These are phyloP conservation scores for Tieghemostelium lacteum DNA, from an alignment of 78 protist species.

Conservation along the genomic window DNA sequence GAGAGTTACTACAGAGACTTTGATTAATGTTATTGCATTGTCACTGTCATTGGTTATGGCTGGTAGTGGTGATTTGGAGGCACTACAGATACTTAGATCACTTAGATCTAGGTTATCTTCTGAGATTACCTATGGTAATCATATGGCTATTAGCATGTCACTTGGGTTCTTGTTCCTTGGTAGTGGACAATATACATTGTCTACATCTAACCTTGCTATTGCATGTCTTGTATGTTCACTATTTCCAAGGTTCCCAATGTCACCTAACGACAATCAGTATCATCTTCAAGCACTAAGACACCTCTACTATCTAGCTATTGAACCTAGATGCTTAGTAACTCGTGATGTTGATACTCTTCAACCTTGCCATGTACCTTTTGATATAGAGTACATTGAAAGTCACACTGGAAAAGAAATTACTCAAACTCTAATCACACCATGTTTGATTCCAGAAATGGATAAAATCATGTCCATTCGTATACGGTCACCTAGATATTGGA, in stretches of 20 bases:
- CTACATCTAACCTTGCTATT: conserved; percentile 75
- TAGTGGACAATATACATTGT: conserved; percentile 80
- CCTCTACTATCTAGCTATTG: conserved; percentile 89
- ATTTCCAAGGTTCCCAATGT: conserved; percentile 87
- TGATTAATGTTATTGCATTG: conserved; percentile 14
- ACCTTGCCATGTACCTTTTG: conserved; percentile 78
- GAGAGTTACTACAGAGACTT: conserved; percentile 47
- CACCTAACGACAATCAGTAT: conserved; percentile 83
- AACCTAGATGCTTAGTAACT: conserved; percentile 84
- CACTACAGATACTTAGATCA: conserved; percentile 64
- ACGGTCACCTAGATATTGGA: conserved; percentile 66
- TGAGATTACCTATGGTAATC: conserved; percentile 82
- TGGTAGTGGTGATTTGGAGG: conserved; percentile 85
- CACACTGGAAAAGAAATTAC: background rate
- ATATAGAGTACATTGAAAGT: background rate
- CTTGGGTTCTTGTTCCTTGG: conserved; percentile 92
- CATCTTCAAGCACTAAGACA: conserved; percentile 94
- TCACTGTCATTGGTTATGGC: conserved; percentile 84
- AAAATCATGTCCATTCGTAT: conserved; percentile 48
- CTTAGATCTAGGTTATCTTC: conserved; percentile 15
- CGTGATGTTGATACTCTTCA: conserved; percentile 82
- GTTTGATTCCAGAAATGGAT: conserved; percentile 57
- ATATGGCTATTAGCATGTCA: conserved; percentile 90
- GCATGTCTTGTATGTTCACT: conserved; percentile 87
- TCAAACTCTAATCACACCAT: conserved; percentile 49